These are phyloP conservation scores for Puccinia triticina DNA, from an alignment of 1,284 basidiomycete species.

Conservation along the genomic window DNA sequence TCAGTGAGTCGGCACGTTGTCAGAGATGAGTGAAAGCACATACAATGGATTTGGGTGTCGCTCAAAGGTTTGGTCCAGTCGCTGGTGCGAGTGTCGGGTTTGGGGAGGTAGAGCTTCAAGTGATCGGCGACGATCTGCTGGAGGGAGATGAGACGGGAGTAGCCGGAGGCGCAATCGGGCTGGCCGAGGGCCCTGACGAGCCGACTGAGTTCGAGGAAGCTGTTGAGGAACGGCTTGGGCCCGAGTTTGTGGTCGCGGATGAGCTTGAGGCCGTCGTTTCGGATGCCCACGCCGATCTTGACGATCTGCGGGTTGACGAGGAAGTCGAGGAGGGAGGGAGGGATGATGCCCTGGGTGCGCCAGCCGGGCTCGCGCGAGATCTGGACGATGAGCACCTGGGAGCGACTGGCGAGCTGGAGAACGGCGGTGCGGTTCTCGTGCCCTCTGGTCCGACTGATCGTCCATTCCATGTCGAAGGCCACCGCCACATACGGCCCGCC, in stretches of 20 bases:
- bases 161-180: slow-evolving; percentile 1
- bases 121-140: slow-evolving; percentile 33
- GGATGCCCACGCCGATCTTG: slow-evolving; percentile 44
- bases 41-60: slow-evolving; percentile 24
- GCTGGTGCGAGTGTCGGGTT: slow-evolving; percentile 26
- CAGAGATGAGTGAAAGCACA: neutral
- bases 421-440: slow-evolving; percentile 23
- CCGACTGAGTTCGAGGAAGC: slow-evolving; percentile 40
- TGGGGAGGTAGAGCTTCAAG: slow-evolving; percentile 34
- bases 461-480: slow-evolving; percentile 48
- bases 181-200: slow-evolving; percentile 13
- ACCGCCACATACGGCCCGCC: neutral
- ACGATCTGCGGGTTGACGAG: slow-evolving; percentile 24
- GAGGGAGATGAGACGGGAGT: slow-evolving; percentile 21
- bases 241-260: slow-evolving; percentile 11
- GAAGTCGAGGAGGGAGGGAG: neutral
- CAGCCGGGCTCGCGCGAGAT: neutral
- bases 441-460: slow-evolving; percentile 6
- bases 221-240: slow-evolving; percentile 21
- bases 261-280: slow-evolving; percentile 42
- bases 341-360: neutral
- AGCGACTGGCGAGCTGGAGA: slow-evolving; percentile 26
- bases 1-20: too few species aligned
- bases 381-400: slow-evolving; percentile 24
- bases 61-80: slow-evolving; percentile 31